Evolutionary conservation across 768 basidiomycete species (phyloP).

Genomic region (Lactifluus hygrophoroides): DNA sequence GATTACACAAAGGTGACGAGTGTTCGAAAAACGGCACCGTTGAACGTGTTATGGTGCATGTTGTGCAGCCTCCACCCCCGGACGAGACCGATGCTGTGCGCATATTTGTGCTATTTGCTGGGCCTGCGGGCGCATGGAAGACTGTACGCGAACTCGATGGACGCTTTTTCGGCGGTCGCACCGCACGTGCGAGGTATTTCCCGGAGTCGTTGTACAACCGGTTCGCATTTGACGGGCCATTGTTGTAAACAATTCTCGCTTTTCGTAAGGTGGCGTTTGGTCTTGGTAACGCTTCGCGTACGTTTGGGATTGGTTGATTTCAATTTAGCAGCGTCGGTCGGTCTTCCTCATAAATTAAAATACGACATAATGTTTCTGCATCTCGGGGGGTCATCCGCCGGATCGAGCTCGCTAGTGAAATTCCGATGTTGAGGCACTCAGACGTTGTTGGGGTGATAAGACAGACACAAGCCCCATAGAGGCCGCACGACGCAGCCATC

Average conservation of each 20-base stretch:
- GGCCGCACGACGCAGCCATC: no score
- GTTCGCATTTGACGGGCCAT: constrained; percentile 40
- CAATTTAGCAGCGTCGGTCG: no score
- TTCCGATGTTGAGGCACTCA: no score
- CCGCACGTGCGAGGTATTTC: constrained; percentile 77
- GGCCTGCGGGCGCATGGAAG: constrained; percentile 92
- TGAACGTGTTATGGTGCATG: constrained; percentile 80
- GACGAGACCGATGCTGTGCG: constrained; percentile 78
- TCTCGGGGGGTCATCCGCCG: no score
- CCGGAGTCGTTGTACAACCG: constrained; percentile 48
- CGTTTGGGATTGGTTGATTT: neutral
- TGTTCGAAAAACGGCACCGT: constrained; percentile 88
- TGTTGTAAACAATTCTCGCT: constrained; percentile 23
- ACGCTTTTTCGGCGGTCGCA: constrained; percentile 81
- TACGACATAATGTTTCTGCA: neutral
- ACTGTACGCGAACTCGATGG: constrained; percentile 91
- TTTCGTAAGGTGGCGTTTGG: neutral
- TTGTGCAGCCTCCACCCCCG: constrained; percentile 54
- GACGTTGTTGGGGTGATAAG: no score
- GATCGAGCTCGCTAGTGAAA: no score
- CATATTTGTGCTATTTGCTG: constrained; percentile 86
- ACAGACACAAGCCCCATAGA: no score
- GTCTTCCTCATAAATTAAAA: no score
- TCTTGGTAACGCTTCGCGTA: neutral
- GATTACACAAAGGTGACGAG: constrained; percentile 58